These are phyloP conservation scores for Leucocoprinus sp. DNA, from an alignment of 768 basidiomycete species.

Conservation along the genomic window DNA sequence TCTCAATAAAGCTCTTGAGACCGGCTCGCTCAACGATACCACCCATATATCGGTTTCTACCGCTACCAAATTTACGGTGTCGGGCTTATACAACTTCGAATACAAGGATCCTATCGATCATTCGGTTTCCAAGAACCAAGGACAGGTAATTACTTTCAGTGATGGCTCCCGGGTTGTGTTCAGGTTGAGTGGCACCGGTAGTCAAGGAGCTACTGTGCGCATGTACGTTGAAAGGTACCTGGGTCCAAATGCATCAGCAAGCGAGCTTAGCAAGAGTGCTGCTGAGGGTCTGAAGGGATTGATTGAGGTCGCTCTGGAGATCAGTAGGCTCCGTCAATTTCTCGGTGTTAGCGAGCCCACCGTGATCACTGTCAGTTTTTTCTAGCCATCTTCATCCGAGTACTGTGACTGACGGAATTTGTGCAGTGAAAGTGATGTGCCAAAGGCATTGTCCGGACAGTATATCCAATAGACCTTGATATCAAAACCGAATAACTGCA, in stretches of 20 bases:
- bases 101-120: conserved; percentile 99
- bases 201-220: conserved; percentile 91
- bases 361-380: conserved; percentile 78
- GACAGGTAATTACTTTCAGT: conserved; percentile 83
- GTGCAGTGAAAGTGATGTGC: not conserved
- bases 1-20: conserved; percentile 63
- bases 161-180: conserved; percentile 95
- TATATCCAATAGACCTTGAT: not conserved
- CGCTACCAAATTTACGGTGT: conserved; percentile 66
- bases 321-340: conserved; percentile 81
- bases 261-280: conserved; percentile 65
- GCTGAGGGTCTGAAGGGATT: conserved; percentile 89
- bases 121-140: conserved; percentile 90
- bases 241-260: conserved; percentile 55
- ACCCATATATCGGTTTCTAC: conserved; percentile 61
- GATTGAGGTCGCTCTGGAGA: conserved; percentile 87
- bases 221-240: conserved; percentile 95
- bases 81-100: conserved; percentile 76
- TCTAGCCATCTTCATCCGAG: not conserved
- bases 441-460: not conserved
- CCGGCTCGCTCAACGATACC: conserved; percentile 60
- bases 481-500: not conserved
- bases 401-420: not conserved
- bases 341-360: conserved; percentile 86
- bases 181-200: conserved; percentile 93